A percentile compares a stretch with the other conserved stretches of the same genome.
Evolutionary conservation across 2,329 filamentous ascomycete species (phyloP).

Genomic region (Epichloe coenophiala): DNA sequence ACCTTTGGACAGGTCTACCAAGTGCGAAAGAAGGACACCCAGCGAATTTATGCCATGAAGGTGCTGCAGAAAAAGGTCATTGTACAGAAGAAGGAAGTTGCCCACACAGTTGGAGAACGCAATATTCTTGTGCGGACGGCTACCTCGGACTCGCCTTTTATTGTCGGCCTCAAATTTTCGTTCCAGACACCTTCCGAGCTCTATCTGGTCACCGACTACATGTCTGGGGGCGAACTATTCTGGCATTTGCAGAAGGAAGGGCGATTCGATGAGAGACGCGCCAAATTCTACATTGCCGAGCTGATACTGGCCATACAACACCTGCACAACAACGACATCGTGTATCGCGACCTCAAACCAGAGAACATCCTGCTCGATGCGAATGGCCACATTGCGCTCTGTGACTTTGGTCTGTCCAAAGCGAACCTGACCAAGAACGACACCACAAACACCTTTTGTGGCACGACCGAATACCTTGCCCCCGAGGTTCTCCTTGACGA

Average conservation of each 20-base stretch:
- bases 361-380: slow-evolving; percentile 96
- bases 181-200: slow-evolving; percentile 96
- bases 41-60: slow-evolving; percentile 97
- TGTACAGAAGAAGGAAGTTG: slow-evolving; percentile 98
- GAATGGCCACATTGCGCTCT: slow-evolving; percentile 93
- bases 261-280: slow-evolving; percentile 83
- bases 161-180: slow-evolving; percentile 94
- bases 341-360: slow-evolving; percentile 93
- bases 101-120: slow-evolving; percentile 89
- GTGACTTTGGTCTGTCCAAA: slow-evolving; percentile 95
- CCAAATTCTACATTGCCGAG: slow-evolving; percentile 98
- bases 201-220: slow-evolving; percentile 97
- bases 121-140: slow-evolving; percentile 96
- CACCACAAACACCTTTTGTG: slow-evolving; percentile 97
- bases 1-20: slow-evolving; percentile 99
- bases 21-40: slow-evolving; percentile 91
- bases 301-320: slow-evolving; percentile 91
- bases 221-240: slow-evolving; percentile 96
- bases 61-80: slow-evolving; percentile 99
- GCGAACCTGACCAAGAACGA: slow-evolving; percentile 94
- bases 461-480: slow-evolving; percentile 93
- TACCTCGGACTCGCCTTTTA: slow-evolving; percentile 91
- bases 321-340: slow-evolving; percentile 91
- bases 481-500: slow-evolving; percentile 93
- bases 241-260: slow-evolving; percentile 98